Conservation (phyloP, 352 stramenopile genomes). For the Globisporangium orthogonon region DNA sequence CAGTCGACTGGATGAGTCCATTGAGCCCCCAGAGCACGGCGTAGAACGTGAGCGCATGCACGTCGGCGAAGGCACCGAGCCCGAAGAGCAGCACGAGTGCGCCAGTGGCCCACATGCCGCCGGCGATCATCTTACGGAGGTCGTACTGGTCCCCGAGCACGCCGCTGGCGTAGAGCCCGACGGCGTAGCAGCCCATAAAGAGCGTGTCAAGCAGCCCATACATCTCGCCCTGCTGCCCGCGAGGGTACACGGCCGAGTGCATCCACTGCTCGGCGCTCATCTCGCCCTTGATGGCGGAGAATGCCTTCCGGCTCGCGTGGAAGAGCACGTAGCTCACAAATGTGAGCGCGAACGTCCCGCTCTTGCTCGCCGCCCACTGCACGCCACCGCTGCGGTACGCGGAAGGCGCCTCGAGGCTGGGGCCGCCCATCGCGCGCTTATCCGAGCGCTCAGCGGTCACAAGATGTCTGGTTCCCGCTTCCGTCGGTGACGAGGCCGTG, state of each 20-base stretch:
- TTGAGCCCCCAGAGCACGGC: constrained; percentile 68
- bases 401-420: not conserved
- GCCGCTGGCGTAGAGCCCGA: constrained; percentile 67
- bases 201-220: constrained; percentile 76
- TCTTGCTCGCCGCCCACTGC: constrained; percentile 34
- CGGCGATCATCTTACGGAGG: constrained; percentile 57
- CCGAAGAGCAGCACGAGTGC: constrained; percentile 55
- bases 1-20: constrained; percentile 75
- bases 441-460: not conserved
- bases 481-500: not conserved
- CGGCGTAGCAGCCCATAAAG: constrained; percentile 75
- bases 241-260: constrained; percentile 45
- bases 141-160: constrained; percentile 67
- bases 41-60: constrained; percentile 70
- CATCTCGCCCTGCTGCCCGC: constrained; percentile 69
- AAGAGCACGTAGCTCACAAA: constrained; percentile 83
- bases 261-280: constrained; percentile 80
- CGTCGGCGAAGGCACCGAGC: constrained; percentile 42
- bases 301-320: constrained; percentile 71
- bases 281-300: constrained; percentile 79
- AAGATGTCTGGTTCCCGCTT: not conserved
- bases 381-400: not conserved
- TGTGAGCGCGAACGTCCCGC: constrained; percentile 58
- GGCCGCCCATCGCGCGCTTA: not conserved
- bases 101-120: constrained; percentile 64